Percentiles rank a stretch among this genome's conserved stretches.
Evolutionary conservation across 257 asterid genomes (phyloP).

Genomic region (Nyctanthes arbortristis): DNA sequence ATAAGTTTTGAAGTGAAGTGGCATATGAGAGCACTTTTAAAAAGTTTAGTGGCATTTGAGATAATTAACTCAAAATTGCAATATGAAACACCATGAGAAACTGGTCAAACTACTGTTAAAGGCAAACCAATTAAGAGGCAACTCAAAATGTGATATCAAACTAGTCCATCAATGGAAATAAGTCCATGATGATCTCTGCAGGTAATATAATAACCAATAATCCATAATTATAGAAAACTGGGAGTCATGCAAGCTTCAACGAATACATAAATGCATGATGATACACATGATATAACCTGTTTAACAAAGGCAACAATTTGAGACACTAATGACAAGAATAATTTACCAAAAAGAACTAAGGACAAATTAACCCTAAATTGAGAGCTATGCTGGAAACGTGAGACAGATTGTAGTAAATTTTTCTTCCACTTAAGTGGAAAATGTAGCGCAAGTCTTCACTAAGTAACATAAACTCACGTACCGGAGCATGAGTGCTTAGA

Average conservation of each 20-base stretch:
- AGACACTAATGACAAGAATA: not conserved
- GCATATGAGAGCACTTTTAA: too few relatives aligned
- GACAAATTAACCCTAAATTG: not conserved
- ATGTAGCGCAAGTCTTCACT: constrained; percentile 8
- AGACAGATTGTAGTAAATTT: constrained; percentile 6
- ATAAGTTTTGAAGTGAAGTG: too few relatives aligned
- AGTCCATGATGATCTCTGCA: constrained; percentile 4
- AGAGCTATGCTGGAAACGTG: not conserved
- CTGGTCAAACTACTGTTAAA: too few relatives aligned
- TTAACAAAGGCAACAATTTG: not conserved
- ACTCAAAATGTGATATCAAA: not conserved
- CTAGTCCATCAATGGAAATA: constrained; percentile 12
- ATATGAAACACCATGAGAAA: too few relatives aligned
- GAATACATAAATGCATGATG: not conserved
- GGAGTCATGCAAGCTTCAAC: not conserved
- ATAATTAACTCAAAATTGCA: too few relatives aligned
- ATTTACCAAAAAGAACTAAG: not conserved
- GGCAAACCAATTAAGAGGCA: too few relatives aligned
- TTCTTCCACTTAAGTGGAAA: not conserved
- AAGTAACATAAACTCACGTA: constrained; percentile 32
- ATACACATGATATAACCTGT: not conserved
- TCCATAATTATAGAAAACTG: not conserved
- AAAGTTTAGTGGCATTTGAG: too few relatives aligned
- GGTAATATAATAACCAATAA: not conserved
- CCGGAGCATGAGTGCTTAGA: constrained; percentile 96